Conservation (phyloP, 371 early-diverging fungal species). For the Rhizopus delemar region DNA sequence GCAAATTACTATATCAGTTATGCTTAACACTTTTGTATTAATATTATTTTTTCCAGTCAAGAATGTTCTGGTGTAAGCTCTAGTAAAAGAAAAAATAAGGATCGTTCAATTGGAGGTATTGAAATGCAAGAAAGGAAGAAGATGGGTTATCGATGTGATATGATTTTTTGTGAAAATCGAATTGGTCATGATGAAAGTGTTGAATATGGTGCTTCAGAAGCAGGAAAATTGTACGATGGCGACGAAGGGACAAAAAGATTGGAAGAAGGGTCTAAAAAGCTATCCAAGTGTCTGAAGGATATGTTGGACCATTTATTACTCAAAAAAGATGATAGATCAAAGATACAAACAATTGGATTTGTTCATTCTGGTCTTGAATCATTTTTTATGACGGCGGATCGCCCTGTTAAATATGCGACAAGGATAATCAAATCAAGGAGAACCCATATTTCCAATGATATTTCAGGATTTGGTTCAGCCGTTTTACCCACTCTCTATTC, state of each 20-base stretch:
- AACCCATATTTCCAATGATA: conserved; percentile 9
- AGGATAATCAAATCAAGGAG: conserved; percentile 6
- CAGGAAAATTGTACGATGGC: conserved; percentile 12
- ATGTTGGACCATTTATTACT: conserved; percentile 15
- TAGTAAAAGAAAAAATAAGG: conserved; percentile 18
- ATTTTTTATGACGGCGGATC: conserved; percentile 6
- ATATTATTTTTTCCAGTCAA: conserved; percentile 5
- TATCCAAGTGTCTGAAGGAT: conserved; percentile 17
- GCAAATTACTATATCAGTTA: conserved; percentile 7
- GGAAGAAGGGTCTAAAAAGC: conserved; percentile 10
- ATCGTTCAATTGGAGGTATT: conserved; percentile 12
- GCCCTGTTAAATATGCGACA: conserved; percentile 5
- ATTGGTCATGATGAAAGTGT: conserved; percentile 7
- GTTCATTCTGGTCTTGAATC: conserved; percentile 15
- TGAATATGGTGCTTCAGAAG: conserved; percentile 16
- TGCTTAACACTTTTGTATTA: conserved; percentile 6
- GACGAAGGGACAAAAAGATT: conserved; percentile 13
- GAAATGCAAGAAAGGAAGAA: conserved; percentile 1
- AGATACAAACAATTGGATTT: conserved; percentile 12
- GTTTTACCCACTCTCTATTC: conserved; percentile 14
- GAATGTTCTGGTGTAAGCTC: conserved; percentile 8
- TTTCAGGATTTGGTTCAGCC: conserved; percentile 12
- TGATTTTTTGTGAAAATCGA: conserved; percentile 9
- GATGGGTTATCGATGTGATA: conserved; percentile 13
- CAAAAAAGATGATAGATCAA: conserved; percentile 4